A percentile compares a stretch with the other conserved stretches of the same genome.
Conservation (phyloP, 2,329 filamentous ascomycete species). For the Clarireedia paspali region DNA sequence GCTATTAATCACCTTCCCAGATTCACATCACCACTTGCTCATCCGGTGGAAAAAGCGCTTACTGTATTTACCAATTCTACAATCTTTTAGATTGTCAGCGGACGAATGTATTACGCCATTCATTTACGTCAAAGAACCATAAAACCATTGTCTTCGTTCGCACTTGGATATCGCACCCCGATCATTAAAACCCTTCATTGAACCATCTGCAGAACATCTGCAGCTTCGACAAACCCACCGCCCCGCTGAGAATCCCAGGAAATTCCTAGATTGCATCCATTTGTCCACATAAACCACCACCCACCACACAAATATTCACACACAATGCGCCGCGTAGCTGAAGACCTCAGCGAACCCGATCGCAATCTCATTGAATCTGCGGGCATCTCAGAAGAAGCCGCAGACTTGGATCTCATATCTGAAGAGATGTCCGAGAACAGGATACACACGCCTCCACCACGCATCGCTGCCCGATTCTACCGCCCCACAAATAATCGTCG, state of each 20-base stretch:
- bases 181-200: neutral
- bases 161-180: neutral
- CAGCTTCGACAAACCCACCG: conserved; percentile 3
- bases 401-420: conserved; percentile 25
- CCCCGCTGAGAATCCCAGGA: neutral
- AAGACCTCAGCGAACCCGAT: conserved; percentile 28
- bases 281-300: too few species aligned
- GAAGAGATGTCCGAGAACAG: conserved; percentile 25
- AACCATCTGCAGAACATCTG: neutral
- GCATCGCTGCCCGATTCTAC: conserved; percentile 73
- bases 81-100: neutral
- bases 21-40: neutral
- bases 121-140: neutral
- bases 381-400: conserved; percentile 10
- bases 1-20: neutral
- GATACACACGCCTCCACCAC: conserved; percentile 59
- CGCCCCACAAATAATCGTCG: conserved; percentile 57
- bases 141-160: neutral
- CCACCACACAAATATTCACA: neutral
- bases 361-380: conserved; percentile 28
- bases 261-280: neutral
- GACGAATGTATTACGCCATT: neutral
- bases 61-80: neutral
- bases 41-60: neutral
- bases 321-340: conserved; percentile 27